These are phyloP conservation scores for Fraxinus nigra DNA, from an alignment of 305 asterid species.

Conservation along the genomic window DNA sequence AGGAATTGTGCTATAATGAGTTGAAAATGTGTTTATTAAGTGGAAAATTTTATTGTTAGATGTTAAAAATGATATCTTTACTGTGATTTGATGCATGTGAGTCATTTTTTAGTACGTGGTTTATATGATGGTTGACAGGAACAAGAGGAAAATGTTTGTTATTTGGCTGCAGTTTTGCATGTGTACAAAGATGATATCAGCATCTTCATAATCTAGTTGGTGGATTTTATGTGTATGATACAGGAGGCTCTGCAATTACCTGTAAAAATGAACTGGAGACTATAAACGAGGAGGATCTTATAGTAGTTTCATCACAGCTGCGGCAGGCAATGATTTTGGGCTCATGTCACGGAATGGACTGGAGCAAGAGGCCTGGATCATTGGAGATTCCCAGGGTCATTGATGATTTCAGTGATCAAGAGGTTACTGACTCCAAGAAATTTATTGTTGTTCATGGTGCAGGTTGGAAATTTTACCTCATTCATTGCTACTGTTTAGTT, in stretches of 20 bases:
- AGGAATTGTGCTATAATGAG: not conserved
- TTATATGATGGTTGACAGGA: not conserved
- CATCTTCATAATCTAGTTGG: not conserved
- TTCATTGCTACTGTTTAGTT: constrained; percentile 12
- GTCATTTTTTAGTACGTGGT: not conserved
- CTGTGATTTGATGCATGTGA: not conserved
- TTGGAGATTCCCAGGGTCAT: constrained; percentile 35
- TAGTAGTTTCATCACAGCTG: constrained; percentile 63
- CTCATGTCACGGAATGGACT: constrained; percentile 69
- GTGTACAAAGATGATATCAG: not conserved
- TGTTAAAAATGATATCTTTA: not conserved
- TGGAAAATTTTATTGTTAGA: not conserved
- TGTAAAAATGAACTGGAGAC: constrained; percentile 80
- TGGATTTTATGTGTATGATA: constrained; percentile 13
- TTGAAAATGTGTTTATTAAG: not conserved
- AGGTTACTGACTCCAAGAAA: constrained; percentile 40
- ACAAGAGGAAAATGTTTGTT: not conserved
- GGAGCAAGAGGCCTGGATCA: constrained; percentile 84
- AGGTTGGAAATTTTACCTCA: constrained; percentile 47
- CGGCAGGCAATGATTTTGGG: constrained; percentile 60
- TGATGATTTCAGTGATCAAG: constrained; percentile 43
- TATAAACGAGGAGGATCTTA: constrained; percentile 63
- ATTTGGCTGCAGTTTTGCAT: not conserved
- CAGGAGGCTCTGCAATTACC: constrained; percentile 96
- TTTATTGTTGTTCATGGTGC: constrained; percentile 90